Evolutionary conservation across 768 basidiomycete genomes (phyloP).

Genomic region (Gymnopilus dilepis): DNA sequence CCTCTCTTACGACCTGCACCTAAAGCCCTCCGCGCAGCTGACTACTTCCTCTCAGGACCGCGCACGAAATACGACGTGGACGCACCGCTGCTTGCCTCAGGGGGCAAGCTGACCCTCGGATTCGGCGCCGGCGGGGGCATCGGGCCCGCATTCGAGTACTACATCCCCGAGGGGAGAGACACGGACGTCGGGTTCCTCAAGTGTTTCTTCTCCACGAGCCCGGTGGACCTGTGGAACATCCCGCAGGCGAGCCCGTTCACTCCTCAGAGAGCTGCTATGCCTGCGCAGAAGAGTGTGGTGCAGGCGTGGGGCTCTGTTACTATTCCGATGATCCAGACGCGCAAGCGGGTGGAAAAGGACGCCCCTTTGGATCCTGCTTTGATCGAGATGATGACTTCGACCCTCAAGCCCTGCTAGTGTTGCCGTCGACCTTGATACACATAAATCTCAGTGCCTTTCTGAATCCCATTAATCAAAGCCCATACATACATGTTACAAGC

Average conservation of each 20-base stretch:
- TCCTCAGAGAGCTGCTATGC: background rate
- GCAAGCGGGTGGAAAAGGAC: too few relatives aligned
- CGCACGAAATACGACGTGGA: background rate
- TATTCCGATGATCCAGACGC: constrained; percentile 12
- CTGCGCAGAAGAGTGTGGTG: background rate
- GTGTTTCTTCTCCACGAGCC: constrained; percentile 35
- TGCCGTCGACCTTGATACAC: too few relatives aligned
- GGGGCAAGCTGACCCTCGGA: constrained; percentile 33
- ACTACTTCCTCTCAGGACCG: background rate
- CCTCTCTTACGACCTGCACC: background rate
- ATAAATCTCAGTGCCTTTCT: too few relatives aligned
- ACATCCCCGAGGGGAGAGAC: constrained; percentile 18
- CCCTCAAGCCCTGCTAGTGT: too few relatives aligned
- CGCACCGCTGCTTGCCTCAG: constrained; percentile 3
- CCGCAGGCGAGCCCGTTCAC: constrained; percentile 32
- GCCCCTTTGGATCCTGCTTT: too few relatives aligned
- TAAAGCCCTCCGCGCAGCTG: background rate
- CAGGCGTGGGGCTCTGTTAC: constrained; percentile 8
- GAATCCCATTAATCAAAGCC: too few relatives aligned
- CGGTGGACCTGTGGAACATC: constrained; percentile 34
- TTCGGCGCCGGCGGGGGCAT: constrained; percentile 33
- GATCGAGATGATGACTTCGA: too few relatives aligned
- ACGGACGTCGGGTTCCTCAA: constrained; percentile 43
- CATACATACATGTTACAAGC: too few relatives aligned
- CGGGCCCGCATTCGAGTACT: constrained; percentile 30